Percentiles rank a stretch among this genome's conserved stretches.
Conservation (phyloP, 148 eudicot species). For the Tetragonia tetragonoides region DNA sequence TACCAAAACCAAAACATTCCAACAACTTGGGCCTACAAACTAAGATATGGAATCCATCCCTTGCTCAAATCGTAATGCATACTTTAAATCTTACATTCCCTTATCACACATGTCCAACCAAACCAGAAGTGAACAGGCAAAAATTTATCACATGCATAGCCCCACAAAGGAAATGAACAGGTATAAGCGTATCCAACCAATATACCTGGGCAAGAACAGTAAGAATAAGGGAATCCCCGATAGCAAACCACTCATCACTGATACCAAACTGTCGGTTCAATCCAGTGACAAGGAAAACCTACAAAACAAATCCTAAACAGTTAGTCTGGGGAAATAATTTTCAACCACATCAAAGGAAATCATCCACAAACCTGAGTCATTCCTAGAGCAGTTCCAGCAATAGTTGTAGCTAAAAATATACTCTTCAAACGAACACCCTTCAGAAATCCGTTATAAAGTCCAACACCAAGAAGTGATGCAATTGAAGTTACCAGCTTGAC, state of each 20-base stretch:
- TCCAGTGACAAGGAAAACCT: conserved; percentile 95
- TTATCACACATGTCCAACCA: neutral
- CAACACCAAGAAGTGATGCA: conserved; percentile 94
- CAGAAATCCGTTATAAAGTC: conserved; percentile 87
- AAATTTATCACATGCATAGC: neutral
- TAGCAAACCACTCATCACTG: conserved; percentile 97
- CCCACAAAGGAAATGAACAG: neutral
- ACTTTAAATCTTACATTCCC: no score
- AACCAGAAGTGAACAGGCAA: neutral
- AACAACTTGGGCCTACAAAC: no score
- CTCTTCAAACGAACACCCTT: conserved; percentile 70
- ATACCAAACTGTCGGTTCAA: conserved; percentile 81
- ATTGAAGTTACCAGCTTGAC: conserved; percentile 93
- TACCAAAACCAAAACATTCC: no score
- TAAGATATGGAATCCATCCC: no score
- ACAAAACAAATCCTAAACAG: conserved; percentile 4
- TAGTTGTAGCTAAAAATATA: conserved; percentile 75
- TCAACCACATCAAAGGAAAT: neutral
- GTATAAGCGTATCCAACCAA: neutral
- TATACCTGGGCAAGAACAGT: conserved; percentile 97
- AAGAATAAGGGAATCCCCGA: conserved; percentile 86
- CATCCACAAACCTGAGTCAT: conserved; percentile 71
- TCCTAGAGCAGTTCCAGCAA: conserved; percentile 79
- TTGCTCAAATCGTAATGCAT: no score
- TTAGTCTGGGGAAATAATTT: neutral